Percentiles rank a stretch among this genome's conserved stretches.
Evolutionary conservation across 2,329 filamentous ascomycete species (phyloP).

Genomic region (Botryotinia convoluta): DNA sequence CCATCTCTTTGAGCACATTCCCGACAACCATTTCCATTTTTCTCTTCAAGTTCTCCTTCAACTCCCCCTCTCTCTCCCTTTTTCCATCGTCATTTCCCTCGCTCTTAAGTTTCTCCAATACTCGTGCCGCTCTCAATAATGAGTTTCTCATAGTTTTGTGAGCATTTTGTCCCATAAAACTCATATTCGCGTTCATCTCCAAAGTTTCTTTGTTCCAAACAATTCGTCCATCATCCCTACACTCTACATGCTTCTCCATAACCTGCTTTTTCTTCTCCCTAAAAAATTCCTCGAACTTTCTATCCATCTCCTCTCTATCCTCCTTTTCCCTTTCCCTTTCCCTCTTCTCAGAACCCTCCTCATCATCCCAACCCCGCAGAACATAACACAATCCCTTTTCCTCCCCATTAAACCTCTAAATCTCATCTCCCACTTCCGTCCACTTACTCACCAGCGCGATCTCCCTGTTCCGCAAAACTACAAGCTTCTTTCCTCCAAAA

Average conservation of each 20-base stretch:
- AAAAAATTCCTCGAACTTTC: fast-evolving
- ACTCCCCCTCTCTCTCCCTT: background rate
- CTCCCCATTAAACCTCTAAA: background rate
- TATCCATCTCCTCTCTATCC: background rate
- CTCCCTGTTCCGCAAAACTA: fast-evolving
- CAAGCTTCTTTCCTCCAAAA: background rate
- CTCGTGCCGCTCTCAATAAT: background rate
- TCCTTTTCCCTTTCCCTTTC: fast-evolving
- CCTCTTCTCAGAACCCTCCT: background rate
- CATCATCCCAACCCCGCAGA: fast-evolving
- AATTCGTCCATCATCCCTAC: background rate
- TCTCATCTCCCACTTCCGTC: background rate
- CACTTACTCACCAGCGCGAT: background rate
- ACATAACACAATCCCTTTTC: background rate
- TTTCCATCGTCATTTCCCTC: background rate
- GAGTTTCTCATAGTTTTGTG: too few species aligned
- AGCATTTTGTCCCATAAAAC: too few species aligned
- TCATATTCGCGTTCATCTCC: too few species aligned
- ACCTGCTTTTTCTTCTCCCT: fast-evolving
- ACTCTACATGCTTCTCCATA: background rate
- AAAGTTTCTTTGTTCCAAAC: fast-evolving
- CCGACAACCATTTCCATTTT: background rate
- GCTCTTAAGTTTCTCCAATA: fast-evolving
- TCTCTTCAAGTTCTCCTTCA: background rate
- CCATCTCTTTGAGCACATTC: background rate